phyloP scores from a whole-genome alignment of 1,139 yeast species.

The Nakaseomyces uthaithaninus region DNA sequence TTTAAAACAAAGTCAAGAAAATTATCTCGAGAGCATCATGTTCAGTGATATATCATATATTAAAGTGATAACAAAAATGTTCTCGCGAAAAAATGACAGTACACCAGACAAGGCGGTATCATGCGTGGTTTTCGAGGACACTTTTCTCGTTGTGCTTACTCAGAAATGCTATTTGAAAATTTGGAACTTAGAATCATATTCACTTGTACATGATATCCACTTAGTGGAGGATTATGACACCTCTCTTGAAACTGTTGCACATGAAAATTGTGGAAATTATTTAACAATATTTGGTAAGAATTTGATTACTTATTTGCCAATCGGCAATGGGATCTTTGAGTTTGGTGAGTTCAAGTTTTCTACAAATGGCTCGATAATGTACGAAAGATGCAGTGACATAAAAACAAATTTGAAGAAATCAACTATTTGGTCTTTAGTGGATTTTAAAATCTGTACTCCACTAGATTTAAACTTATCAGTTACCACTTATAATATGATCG shows the following conservation, averaged over 20 bases:
- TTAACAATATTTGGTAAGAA: conserved; percentile 19
- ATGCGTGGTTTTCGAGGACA: conserved; percentile 19
- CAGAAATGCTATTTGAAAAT: conserved; percentile 37
- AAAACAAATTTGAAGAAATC: conserved; percentile 28
- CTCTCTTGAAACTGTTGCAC: conserved; percentile 14
- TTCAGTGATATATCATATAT: conserved; percentile 51
- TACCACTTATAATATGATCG: conserved; percentile 29
- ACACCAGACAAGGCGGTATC: conserved; percentile 23
- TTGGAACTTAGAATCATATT: conserved; percentile 45
- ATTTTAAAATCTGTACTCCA: conserved; percentile 28
- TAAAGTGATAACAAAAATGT: conserved; percentile 34
- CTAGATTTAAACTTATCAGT: conserved; percentile 21
- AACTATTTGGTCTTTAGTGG: conserved; percentile 45
- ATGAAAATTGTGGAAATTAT: conserved; percentile 22
- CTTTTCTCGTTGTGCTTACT: conserved; percentile 25
- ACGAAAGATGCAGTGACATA: conserved; percentile 12
- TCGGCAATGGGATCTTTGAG: conserved; percentile 40
- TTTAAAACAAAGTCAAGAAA: conserved; percentile 36
- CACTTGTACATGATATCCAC: conserved; percentile 31
- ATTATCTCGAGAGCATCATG: conserved; percentile 43
- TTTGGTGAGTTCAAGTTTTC: conserved; percentile 34
- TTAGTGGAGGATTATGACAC: conserved; percentile 25
- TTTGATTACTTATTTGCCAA: conserved; percentile 36
- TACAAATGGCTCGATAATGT: conserved; percentile 16
- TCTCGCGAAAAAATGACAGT: conserved; percentile 15